Percentiles rank a stretch among this genome's conserved stretches.
Evolutionary conservation across 2,329 filamentous ascomycete species (phyloP).

Genomic region (Daldinia sp.): DNA sequence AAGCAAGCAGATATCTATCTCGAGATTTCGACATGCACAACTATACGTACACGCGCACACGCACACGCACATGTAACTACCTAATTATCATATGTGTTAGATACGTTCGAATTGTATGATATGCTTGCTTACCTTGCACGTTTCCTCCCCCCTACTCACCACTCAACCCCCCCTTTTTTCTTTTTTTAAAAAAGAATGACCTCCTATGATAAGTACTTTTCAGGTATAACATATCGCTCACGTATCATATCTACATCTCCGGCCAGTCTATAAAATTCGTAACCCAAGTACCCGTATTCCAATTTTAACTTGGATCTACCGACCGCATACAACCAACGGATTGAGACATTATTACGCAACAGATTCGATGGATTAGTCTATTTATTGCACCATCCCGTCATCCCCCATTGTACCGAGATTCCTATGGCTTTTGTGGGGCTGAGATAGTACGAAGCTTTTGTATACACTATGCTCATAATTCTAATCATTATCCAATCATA

Average conservation of each 20-base stretch:
- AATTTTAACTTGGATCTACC: conserved; percentile 12
- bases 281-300: conserved; percentile 3
- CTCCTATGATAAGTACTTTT: background rate
- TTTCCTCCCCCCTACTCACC: background rate
- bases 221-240: conserved; percentile 1
- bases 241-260: conserved; percentile 2
- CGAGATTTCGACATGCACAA: conserved; percentile 2
- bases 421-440: conserved; percentile 12
- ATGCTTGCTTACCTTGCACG: background rate
- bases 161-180: background rate
- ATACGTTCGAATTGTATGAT: conserved; percentile 1
- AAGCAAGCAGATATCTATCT: background rate
- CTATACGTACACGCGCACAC: background rate
- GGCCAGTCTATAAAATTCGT: background rate
- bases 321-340: conserved; percentile 4
- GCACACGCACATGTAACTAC: background rate
- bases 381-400: conserved; percentile 37
- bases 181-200: background rate
- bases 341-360: conserved; percentile 39
- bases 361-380: conserved; percentile 39
- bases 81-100: background rate
- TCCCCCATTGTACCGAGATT: conserved; percentile 16
- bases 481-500: conserved; percentile 12
- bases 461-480: background rate
- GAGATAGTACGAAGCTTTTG: conserved; percentile 5